Conservation (phyloP, 371 early-diverging fungal species). For the Fennellomyces sp. region DNA sequence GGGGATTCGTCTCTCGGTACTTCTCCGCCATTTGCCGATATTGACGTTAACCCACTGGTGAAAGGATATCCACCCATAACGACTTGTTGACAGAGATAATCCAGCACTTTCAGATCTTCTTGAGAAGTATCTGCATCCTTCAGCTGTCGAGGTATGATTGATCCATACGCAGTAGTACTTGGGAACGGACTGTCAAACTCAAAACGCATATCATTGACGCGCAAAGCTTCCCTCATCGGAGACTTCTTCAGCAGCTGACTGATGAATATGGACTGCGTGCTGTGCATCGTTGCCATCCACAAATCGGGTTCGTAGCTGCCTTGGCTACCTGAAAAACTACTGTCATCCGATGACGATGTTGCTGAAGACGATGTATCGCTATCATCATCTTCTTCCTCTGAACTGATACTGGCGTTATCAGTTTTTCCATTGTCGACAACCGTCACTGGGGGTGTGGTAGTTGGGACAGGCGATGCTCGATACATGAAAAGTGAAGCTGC, state of each 20-base stretch:
- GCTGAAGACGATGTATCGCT: background rate
- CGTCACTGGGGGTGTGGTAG: background rate
- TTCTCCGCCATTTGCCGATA: constrained; percentile 27
- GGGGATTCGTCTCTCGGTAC: constrained; percentile 55
- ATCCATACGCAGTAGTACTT: background rate
- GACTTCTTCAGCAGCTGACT: constrained; percentile 10
- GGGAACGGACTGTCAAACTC: constrained; percentile 20
- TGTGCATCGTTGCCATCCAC: constrained; percentile 17
- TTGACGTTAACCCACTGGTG: constrained; percentile 45
- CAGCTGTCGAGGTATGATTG: background rate
- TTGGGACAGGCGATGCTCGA: background rate
- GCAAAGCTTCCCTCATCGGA: no score
- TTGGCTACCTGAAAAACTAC: constrained; percentile 1
- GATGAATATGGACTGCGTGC: constrained; percentile 33
- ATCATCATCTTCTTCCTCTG: background rate
- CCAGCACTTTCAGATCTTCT: constrained; percentile 27
- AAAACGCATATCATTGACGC: constrained; percentile 1
- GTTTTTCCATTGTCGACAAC: background rate
- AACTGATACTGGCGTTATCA: background rate
- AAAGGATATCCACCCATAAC: constrained; percentile 61
- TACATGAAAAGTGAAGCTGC: background rate
- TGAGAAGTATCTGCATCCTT: background rate
- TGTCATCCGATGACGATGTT: background rate
- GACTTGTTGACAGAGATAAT: constrained; percentile 53
- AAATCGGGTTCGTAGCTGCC: background rate